Evolutionary conservation across 2,329 filamentous ascomycete species (phyloP).

Genomic region (Hypoxylon sp.): DNA sequence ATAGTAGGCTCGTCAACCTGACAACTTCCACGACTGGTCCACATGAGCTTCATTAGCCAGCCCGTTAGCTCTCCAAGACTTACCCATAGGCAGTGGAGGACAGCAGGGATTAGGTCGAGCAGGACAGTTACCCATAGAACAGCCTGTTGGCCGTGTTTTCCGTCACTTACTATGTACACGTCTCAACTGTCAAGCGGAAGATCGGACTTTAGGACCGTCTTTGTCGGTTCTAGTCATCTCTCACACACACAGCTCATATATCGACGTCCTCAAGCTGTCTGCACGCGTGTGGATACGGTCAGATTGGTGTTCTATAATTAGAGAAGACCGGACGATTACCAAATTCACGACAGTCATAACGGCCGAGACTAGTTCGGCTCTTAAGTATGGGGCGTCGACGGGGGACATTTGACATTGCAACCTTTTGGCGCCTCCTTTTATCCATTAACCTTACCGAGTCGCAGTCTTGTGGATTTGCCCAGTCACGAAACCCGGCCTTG

Average conservation of each 20-base stretch:
- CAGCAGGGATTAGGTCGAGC: slow-evolving; percentile 14
- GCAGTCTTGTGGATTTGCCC: background rate
- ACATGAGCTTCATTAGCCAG: slow-evolving; percentile 25
- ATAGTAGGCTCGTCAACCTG: no score
- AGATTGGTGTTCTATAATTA: background rate
- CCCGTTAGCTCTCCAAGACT: no score
- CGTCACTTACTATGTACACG: no score
- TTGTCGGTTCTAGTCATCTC: background rate
- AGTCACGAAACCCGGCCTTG: slow-evolving; percentile 10
- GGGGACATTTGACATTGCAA: slow-evolving; percentile 5
- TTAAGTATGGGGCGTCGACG: no score
- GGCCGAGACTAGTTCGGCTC: background rate
- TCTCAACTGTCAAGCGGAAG: no score
- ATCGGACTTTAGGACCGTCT: no score
- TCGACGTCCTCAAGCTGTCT: background rate
- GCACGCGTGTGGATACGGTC: background rate
- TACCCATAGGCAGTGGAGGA: no score
- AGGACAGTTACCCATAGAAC: slow-evolving; percentile 14
- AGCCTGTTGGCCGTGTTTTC: no score
- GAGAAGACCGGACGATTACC: background rate
- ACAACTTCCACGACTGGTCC: slow-evolving; percentile 8
- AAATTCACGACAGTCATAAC: background rate
- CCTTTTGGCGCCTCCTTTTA: background rate
- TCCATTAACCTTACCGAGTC: background rate
- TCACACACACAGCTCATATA: background rate